These are phyloP conservation scores for Alternaria viburni DNA, from an alignment of 2,329 filamentous ascomycete species.

Conservation along the genomic window DNA sequence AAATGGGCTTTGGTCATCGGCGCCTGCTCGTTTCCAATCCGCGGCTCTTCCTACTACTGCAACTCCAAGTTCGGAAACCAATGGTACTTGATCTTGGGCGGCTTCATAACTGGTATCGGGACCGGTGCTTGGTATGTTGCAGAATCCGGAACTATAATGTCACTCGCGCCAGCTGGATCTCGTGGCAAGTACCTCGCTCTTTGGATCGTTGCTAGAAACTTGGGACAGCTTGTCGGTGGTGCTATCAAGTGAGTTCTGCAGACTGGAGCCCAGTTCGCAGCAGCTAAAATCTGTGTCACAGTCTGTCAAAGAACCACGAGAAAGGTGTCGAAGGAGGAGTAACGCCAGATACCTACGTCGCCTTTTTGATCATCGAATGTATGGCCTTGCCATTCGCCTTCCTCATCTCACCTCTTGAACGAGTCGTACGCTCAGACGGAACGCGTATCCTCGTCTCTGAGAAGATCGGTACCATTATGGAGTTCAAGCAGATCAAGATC, in stretches of 20 bases:
- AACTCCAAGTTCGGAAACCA: conserved; percentile 58
- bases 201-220: conserved; percentile 57
- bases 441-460: conserved; percentile 53
- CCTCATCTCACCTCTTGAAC: conserved; percentile 55
- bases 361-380: conserved; percentile 57
- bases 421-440: conserved; percentile 55
- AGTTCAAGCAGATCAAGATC: conserved; percentile 50
- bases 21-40: conserved; percentile 53
- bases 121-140: conserved; percentile 58
- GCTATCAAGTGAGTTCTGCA: conserved; percentile 45
- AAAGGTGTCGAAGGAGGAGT: conserved; percentile 47
- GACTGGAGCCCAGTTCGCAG: too few species aligned
- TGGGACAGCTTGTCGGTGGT: conserved; percentile 56
- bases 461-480: conserved; percentile 47
- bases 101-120: conserved; percentile 35
- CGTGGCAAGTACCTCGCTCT: conserved; percentile 57
- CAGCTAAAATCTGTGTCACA: conserved; percentile 1
- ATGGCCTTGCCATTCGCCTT: conserved; percentile 56
- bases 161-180: conserved; percentile 54
- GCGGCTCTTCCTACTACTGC: conserved; percentile 57
- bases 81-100: conserved; percentile 49
- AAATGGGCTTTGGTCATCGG: conserved; percentile 57
- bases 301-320: conserved; percentile 34
- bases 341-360: conserved; percentile 55
- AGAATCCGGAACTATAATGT: conserved; percentile 58